Conservation (phyloP, 352 stramenopile species). For the Pythium graminicola region DNA sequence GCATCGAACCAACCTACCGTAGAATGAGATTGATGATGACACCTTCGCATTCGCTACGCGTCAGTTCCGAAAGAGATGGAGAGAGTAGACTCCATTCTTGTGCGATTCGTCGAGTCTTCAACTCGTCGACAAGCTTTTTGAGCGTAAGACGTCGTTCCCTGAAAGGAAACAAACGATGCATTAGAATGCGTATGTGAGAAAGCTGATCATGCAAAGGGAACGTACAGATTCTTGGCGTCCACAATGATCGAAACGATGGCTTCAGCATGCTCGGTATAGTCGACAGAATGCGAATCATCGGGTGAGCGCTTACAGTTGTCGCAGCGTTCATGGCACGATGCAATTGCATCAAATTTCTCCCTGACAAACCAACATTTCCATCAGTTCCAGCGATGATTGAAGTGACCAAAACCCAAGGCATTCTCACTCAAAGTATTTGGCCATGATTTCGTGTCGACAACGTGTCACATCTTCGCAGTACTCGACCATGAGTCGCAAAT, state of each 20-base stretch:
- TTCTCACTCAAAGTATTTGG: conserved; percentile 51
- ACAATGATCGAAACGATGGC: conserved; percentile 40
- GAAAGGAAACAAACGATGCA: background rate
- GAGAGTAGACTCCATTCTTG: conserved; percentile 33
- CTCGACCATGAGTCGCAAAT: conserved; percentile 58
- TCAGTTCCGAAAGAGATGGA: conserved; percentile 31
- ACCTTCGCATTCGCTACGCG: conserved; percentile 37
- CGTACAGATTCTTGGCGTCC: conserved; percentile 44
- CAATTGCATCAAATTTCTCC: conserved; percentile 30
- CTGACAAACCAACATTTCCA: conserved; percentile 17
- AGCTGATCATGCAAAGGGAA: background rate
- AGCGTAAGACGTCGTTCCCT: conserved; percentile 60
- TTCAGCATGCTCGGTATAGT: conserved; percentile 47
- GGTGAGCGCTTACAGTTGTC: conserved; percentile 41
- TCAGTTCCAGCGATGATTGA: no score
- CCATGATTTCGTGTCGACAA: conserved; percentile 27
- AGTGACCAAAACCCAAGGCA: no score
- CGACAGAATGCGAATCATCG: conserved; percentile 19
- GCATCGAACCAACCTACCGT: no score
- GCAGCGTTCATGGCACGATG: conserved; percentile 37
- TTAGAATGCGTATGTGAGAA: background rate
- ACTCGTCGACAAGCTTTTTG: conserved; percentile 67
- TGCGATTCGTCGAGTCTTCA: conserved; percentile 42
- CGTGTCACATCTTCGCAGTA: conserved; percentile 28
- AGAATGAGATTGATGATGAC: conserved; percentile 49